phyloP scores from a whole-genome alignment of 805 yeast species.

The Millerozyma acaciae region DNA sequence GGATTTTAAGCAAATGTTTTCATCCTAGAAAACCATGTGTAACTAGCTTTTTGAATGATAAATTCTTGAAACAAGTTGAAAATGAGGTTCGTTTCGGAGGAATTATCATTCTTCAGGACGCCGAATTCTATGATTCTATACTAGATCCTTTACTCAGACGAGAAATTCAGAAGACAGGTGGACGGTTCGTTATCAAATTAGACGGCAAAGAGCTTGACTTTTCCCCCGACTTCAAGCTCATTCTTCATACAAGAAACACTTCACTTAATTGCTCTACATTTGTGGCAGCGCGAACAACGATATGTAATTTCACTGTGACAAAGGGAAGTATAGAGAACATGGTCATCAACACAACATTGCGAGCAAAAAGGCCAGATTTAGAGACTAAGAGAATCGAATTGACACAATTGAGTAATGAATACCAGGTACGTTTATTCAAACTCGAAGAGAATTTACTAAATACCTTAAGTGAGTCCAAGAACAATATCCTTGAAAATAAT shows the following conservation, averaged over 20 bases:
- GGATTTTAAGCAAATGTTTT: conserved; percentile 31
- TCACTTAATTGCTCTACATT: conserved; percentile 45
- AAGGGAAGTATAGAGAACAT: conserved; percentile 60
- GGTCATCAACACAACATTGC: conserved; percentile 54
- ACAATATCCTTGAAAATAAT: conserved; percentile 67
- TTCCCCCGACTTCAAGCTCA: conserved; percentile 58
- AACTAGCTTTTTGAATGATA: conserved; percentile 69
- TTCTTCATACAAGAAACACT: conserved; percentile 59
- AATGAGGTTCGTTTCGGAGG: conserved; percentile 85
- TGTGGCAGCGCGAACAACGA: conserved; percentile 57
- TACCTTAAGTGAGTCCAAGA: conserved; percentile 53
- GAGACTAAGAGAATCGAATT: conserved; percentile 55
- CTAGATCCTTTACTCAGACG: conserved; percentile 56
- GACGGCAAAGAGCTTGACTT: conserved; percentile 66
- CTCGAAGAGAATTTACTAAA: conserved; percentile 59
- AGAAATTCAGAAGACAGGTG: conserved; percentile 66
- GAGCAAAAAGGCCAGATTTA: conserved; percentile 59
- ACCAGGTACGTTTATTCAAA: conserved; percentile 46
- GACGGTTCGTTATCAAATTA: conserved; percentile 56
- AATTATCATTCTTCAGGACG: conserved; percentile 65
- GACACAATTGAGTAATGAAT: conserved; percentile 54
- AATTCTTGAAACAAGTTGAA: conserved; percentile 66
- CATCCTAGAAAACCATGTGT: conserved; percentile 39
- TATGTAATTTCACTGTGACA: conserved; percentile 73
- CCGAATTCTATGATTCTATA: conserved; percentile 77